These are phyloP conservation scores for Naumovozyma baii DNA, from an alignment of 805 yeast species.

Conservation along the genomic window DNA sequence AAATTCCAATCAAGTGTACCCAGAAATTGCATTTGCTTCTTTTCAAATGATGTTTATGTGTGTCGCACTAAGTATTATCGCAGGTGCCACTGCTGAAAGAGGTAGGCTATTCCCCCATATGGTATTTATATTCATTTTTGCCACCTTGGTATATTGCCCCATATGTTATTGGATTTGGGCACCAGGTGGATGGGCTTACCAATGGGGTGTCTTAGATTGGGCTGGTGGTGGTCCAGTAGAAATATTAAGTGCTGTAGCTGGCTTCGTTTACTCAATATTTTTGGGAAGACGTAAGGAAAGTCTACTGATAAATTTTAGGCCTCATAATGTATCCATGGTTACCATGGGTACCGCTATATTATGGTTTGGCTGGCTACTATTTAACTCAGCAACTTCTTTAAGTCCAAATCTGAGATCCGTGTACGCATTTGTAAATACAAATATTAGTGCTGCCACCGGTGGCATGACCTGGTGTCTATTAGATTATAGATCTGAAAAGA, in stretches of 20 bases:
- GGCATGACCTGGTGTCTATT: conserved; percentile 86
- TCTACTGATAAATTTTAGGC: conserved; percentile 77
- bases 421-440: conserved; percentile 87
- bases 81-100: conserved; percentile 90
- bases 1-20: conserved; percentile 35
- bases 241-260: conserved; percentile 82
- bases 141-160: conserved; percentile 88
- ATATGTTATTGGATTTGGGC: conserved; percentile 96
- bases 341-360: conserved; percentile 78
- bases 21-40: conserved; percentile 75
- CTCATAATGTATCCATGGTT: conserved; percentile 88
- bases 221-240: conserved; percentile 99
- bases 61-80: conserved; percentile 84
- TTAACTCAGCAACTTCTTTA: conserved; percentile 83
- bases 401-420: conserved; percentile 77
- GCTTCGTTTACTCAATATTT: conserved; percentile 74
- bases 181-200: conserved; percentile 82
- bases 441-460: conserved; percentile 80
- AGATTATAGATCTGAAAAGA: conserved; percentile 79
- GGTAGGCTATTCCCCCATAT: conserved; percentile 81
- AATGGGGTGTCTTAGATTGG: conserved; percentile 88
- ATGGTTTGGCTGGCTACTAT: conserved; percentile 95
- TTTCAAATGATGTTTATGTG: conserved; percentile 88
- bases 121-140: conserved; percentile 77
- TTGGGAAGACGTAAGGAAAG: conserved; percentile 70